Percentiles rank a stretch among this genome's conserved stretches.
Evolutionary conservation across 345 rosid genomes (phyloP).

Genomic region (Dipteronia dyeriana): DNA sequence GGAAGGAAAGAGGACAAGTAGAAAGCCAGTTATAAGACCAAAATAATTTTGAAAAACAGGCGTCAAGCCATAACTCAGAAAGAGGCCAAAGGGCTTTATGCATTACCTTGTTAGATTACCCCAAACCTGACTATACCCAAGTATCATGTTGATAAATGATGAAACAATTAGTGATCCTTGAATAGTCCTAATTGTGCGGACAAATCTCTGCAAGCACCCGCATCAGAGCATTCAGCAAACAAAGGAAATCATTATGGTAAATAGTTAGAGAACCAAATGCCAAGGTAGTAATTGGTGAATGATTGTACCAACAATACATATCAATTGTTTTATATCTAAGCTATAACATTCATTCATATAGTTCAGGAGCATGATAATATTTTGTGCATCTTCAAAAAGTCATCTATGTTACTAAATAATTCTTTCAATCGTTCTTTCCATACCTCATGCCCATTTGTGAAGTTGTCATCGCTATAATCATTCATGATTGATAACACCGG

Average conservation of each 20-base stretch:
- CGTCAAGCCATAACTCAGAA: not conserved
- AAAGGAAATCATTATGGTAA: not conserved
- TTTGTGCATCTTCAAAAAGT: too few species aligned
- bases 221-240: constrained; percentile 1
- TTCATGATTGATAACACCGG: constrained; percentile 80
- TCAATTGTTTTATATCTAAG: not conserved
- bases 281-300: constrained; percentile 1
- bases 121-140: constrained; percentile 77
- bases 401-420: too few species aligned
- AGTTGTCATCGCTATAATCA: constrained; percentile 55
- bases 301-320: not conserved
- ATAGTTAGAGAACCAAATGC: not conserved
- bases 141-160: constrained; percentile 75
- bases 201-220: constrained; percentile 66
- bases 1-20: not conserved
- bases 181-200: constrained; percentile 71
- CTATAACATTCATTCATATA: not conserved
- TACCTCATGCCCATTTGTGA: constrained; percentile 64
- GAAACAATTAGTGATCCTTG: constrained; percentile 92
- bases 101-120: constrained; percentile 72
- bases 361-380: too few species aligned
- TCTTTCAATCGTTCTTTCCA: constrained; percentile 6
- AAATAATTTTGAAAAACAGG: not conserved
- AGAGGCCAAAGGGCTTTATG: too few species aligned
- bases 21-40: not conserved